Base-by-base conservation (phyloP, 306 rosid species). In the Quercus variabilis region DNA sequence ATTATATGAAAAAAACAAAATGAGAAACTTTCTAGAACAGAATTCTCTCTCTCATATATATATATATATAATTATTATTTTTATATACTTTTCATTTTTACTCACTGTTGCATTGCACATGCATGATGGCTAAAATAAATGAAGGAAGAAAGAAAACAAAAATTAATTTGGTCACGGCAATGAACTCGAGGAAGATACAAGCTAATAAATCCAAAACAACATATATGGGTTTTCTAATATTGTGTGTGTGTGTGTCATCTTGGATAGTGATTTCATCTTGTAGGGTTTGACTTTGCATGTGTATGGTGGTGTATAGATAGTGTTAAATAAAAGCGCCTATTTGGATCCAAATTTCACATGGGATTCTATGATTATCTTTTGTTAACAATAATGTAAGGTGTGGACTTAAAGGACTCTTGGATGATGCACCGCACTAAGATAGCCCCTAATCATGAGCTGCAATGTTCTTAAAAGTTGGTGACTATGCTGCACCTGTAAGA, bases 381-480 rank as follows among this genome's bases (percentile, higher is more conserved):
- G 59, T 55, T 49, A 56, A 73, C 21, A 64, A 38, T 55, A 71
- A n/a, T 49, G 21, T 69, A 26, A 35, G 20, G 65, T 21, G 15
- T 59, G 33, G 65, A 59, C 65, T 21, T 59, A 58, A 59, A 41
- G 31, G 31, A 52, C 17, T 77, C 49, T 26, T 55, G 70, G 62
- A 49, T 10, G 57, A 64, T 70, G 75, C 46, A 76, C 68, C 59
- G 68, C 67, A 74, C 81, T 62, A 28, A 79, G 35, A 73, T 73
- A 55, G 77, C 80, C 74, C 74, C 79, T 80, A 87, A 84, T 87
- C 85, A 77, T 67, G 75, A 82, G 78, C 30, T 79, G 21, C 77
- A 55, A 10, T 54, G 20, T 14, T 8, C 43, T 77, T 33, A 35
- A 69, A 20, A 68, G 68, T 55, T 30, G 81, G 69, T 38, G 81